These are phyloP conservation scores for Colletotrichum salicis DNA, from an alignment of 2,329 filamentous ascomycete genomes.

Conservation along the genomic window DNA sequence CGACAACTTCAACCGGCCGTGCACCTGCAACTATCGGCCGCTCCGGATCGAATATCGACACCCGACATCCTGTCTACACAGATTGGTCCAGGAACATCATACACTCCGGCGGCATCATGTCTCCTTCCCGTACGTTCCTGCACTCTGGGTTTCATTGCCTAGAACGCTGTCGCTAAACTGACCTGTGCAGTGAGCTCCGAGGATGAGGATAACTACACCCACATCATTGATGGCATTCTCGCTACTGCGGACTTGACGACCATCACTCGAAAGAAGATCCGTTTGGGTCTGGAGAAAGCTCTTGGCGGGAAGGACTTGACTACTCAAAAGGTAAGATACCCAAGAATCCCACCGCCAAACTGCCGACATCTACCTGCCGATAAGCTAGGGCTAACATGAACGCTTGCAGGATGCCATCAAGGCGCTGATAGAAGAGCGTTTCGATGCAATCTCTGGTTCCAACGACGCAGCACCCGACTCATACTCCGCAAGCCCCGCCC, in stretches of 20 bases:
- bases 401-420: conserved; percentile 72
- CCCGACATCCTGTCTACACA: background rate
- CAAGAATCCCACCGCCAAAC: background rate
- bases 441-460: conserved; percentile 70
- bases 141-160: background rate
- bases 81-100: background rate
- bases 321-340: conserved; percentile 63
- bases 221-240: conserved; percentile 70
- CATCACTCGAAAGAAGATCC: conserved; percentile 72
- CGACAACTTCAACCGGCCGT: background rate
- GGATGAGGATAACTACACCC: conserved; percentile 64
- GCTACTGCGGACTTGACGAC: conserved; percentile 68
- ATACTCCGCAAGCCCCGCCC: conserved; percentile 44
- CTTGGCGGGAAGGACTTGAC: conserved; percentile 68
- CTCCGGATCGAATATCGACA: background rate
- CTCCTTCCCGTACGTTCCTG: conserved; percentile 28
- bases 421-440: conserved; percentile 76
- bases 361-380: background rate
- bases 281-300: conserved; percentile 64
- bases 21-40: background rate
- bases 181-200: conserved; percentile 56
- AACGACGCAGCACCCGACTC: conserved; percentile 35
- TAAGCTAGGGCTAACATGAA: background rate
- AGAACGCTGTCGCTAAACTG: background rate
- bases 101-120: conserved; percentile 24